Evolutionary conservation across 495 filamentous ascomycete genomes (phyloP), one percentile per base, ranked within the genome.

Genomic region (Hyaloscypha bicolor): DNA sequence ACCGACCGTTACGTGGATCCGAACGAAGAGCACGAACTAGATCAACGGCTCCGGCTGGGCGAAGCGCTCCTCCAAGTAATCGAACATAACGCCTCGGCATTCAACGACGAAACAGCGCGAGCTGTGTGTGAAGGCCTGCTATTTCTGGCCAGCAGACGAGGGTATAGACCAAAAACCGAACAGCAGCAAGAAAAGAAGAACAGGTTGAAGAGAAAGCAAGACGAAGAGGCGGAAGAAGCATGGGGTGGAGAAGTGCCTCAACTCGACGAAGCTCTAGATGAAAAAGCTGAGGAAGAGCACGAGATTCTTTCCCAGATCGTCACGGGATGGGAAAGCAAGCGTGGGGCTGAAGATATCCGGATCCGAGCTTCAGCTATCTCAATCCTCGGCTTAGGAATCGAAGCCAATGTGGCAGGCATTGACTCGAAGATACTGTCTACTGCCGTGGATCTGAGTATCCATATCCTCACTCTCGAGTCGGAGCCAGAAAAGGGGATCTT

Each of bases 301-400:
- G 83, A 82, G 3, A 76, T 87, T 12, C 78, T 90, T 0, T 82
- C 83, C 19, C 83, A 84, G 56, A 91, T 96, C 45, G 82, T 96
- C 2, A 78, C 82, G 6, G 90, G 90, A 6, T 97, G 93, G 93
- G 86, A 88, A 61, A 83, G 83, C 52, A 90, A 85, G 60, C 85
- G 87, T 1, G 82, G 85, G 0, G 81, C 84, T 22, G 93, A 97
- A 70, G 93, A 97, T 71, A 79, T 94, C 2, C 83, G 93, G 16
- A 82, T 93, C 45, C 87, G 93, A 6, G 83, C 91, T 9, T 95
- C 92, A 0, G 92, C 93, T 3, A 76, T 97, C 1, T 91, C 90
- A 6, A 85, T 97, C 21, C 80, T 95, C 22, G 86, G 86, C 0
- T 80, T 79, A 0, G 86, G 86, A 0, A 78, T 93, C 2, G 89